Base-by-base conservation (phyloP, 1,284 basidiomycete genomes). In the Boletellus deceptivus region DNA sequence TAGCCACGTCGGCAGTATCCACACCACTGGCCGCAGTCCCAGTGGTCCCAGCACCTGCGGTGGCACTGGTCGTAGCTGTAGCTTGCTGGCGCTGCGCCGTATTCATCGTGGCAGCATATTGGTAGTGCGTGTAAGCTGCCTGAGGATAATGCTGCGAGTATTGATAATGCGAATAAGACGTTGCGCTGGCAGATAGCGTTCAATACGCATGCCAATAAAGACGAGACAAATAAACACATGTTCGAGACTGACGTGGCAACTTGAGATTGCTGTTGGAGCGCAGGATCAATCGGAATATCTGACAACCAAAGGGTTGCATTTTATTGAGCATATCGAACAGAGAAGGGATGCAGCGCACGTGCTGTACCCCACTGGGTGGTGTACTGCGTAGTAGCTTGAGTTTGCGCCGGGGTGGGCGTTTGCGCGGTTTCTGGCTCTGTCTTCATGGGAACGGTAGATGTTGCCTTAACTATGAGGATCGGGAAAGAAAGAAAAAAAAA, bases 271-370 rank as follows among this genome's bases (percentile, higher is more conserved):
- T 80, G 81, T 63, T 86, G 84, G 39, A 87, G 71, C 7, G 81
- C 83, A 27, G 84, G 83, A 65, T 86, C 84, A 49, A 86, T 84
- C 14, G 83, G 81, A 33, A 86, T 84, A 61, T 82, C 82, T 74
- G 50, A 24, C 37, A 16, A 53, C 69, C 70, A 43, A 27, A 37
- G 36, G 13, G 10, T 2, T 42, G 50, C n/a, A 37, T 18, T 43
- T 50, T 38, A 39, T 25, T 11, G 35, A 48, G 38, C 29, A 44
- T 47, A 3, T 2, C 3, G 14, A 43, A 16, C 50, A 48, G 29
- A 54, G 14, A 46, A 54, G 39, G 38, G 49, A 27, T 16, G 44
- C 9, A 37, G 48, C 75, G 52, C 61, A 78, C 76, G 75, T 52
- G 59, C 54, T 53, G 70, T 65, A 29, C 70, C 67, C 76, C 77